Base-by-base conservation (phyloP, 495 filamentous ascomycete genomes). In the Barbatosphaeria neglecta region DNA sequence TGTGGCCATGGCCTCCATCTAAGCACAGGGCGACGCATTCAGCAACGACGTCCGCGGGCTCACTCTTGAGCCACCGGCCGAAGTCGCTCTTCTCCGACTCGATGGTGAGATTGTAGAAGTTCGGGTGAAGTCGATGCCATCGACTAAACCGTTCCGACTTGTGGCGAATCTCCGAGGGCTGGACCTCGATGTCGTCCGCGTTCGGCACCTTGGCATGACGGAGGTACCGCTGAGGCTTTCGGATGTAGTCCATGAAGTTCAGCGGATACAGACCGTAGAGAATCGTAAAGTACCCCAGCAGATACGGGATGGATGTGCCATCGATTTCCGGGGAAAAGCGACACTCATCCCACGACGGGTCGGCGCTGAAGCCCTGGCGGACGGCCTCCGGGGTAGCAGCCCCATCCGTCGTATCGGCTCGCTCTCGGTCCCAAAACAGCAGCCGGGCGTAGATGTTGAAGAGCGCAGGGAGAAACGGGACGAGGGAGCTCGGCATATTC, bases 211-310 rank as follows among this genome's bases (percentile, higher is more conserved):
- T 68, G 6, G 75, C 73, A 52, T 80, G 74, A 33, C 82, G 76
- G 2, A 88, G 63, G 48, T 80, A 86, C 53, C 78, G 74, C 28
- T 83, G 75, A 3, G 84, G 83, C 52, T 88, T 86, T 20, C 83
- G 71, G 39, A 88, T 81, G 62, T 84, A 88, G 51, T 77, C 77
- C 68, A 82, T 74, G 57, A 88, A 82, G 56, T 86, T 86, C 48
- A 86, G 75, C n/a, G 84, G 84, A 50, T 87, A 88, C 8, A 88
- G 65, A 11, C 84, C 84, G 49, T 88, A 88, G 3, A 88, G 66
- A 37, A 84, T 78, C 8, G 87, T 78, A 72, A 95, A 80, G 72
- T 95, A 75, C 55, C 87, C 60, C 54, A 81, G 53, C 54, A 95
- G 58, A 59, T 92, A 65, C 54, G 86, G 85, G 35, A 83, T 67